phyloP scores from a whole-genome alignment of 768 basidiomycete species.

The Boletus rubescentipes region DNA sequence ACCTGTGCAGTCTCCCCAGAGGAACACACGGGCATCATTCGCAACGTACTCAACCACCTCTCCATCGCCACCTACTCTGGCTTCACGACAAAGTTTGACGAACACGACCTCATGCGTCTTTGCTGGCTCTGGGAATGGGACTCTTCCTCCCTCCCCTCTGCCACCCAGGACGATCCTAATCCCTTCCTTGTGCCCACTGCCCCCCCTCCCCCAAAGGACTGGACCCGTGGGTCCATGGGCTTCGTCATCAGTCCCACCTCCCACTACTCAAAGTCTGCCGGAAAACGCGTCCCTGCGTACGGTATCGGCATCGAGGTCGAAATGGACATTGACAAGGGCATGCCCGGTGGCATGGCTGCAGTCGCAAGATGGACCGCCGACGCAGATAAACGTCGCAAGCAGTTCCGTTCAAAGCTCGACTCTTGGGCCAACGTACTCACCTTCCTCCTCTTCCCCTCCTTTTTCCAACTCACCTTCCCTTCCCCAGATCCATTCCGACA shows the following conservation, averaged over 20 bases:
- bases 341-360: slow-evolving; percentile 83
- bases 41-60: slow-evolving; percentile 76
- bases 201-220: slow-evolving; percentile 52
- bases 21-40: slow-evolving; percentile 71
- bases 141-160: slow-evolving; percentile 40
- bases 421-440: slow-evolving; percentile 58
- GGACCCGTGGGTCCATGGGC: slow-evolving; percentile 81
- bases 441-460: not conserved
- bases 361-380: slow-evolving; percentile 85
- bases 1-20: slow-evolving; percentile 78
- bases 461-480: slow-evolving; percentile 12
- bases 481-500: slow-evolving; percentile 50
- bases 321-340: slow-evolving; percentile 78
- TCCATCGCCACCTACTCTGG: slow-evolving; percentile 70
- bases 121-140: slow-evolving; percentile 95
- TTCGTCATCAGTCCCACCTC: slow-evolving; percentile 70
- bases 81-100: slow-evolving; percentile 57
- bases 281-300: slow-evolving; percentile 74
- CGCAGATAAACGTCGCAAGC: slow-evolving; percentile 56
- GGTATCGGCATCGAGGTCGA: slow-evolving; percentile 88
- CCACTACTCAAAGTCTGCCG: slow-evolving; percentile 64
- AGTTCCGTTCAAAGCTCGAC: slow-evolving; percentile 59
- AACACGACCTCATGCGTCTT: slow-evolving; percentile 70
- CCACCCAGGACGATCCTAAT: slow-evolving; percentile 58
- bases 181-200: slow-evolving; percentile 59